A percentile compares a stretch with the other conserved stretches of the same genome.
Evolutionary conservation across 208 protist genomes (phyloP).

Genomic region (Histomonas meleagridis): DNA sequence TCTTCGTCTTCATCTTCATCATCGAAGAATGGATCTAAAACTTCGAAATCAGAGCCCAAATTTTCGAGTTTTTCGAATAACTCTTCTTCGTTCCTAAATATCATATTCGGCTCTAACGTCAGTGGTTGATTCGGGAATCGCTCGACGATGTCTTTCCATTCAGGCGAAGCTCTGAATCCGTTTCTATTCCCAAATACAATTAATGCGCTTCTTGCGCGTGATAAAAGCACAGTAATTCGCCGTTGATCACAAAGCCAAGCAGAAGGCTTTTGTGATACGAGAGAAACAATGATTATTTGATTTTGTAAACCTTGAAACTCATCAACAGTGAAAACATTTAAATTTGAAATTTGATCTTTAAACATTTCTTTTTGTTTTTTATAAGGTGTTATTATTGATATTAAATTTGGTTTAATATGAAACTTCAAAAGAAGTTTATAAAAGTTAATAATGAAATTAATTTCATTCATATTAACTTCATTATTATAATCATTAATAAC

Average conservation of each 20-base stretch:
- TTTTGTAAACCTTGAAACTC: neutral
- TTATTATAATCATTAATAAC: neutral
- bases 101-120: no score
- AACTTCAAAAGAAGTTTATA: neutral
- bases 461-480: neutral
- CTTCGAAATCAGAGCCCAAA: no score
- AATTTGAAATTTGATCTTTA: neutral
- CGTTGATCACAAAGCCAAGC: neutral
- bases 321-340: neutral
- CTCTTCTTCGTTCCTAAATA: no score
- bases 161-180: neutral
- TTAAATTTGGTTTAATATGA: neutral
- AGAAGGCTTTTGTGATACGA: neutral
- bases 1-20: constrained; percentile 5
- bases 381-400: neutral
- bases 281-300: neutral
- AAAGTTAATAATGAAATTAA: neutral
- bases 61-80: no score
- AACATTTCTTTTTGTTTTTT: neutral
- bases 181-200: neutral
- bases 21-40: no score
- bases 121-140: no score
- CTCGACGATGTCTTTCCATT: no score
- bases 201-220: neutral
- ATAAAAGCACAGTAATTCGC: neutral